phyloP scores from a whole-genome alignment of 257 asterid species.

The Buddleja alternifolia region DNA sequence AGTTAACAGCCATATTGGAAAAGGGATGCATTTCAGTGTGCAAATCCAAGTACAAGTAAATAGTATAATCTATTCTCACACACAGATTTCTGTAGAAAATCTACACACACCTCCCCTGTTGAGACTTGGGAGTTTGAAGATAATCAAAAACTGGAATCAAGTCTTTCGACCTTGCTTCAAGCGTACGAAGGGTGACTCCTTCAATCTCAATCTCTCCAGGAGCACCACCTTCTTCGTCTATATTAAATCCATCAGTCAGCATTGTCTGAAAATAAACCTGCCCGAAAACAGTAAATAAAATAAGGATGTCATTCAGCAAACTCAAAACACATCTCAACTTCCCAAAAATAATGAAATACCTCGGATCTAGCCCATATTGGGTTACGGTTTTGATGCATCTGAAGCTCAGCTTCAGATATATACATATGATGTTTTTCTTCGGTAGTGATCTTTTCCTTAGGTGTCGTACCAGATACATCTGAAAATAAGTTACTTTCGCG shows the following conservation, averaged over 20 bases:
- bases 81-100: background rate
- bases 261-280: conserved; percentile 75
- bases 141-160: conserved; percentile 75
- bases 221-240: conserved; percentile 39
- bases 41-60: background rate
- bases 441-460: conserved; percentile 29
- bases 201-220: conserved; percentile 87
- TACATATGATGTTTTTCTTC: conserved; percentile 72
- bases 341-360: conserved; percentile 44
- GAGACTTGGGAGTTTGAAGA: conserved; percentile 63
- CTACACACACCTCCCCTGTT: conserved; percentile 59
- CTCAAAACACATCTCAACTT: conserved; percentile 21
- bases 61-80: background rate
- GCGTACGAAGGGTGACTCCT: conserved; percentile 51
- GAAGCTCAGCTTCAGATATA: conserved; percentile 87
- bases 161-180: conserved; percentile 79
- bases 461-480: conserved; percentile 25
- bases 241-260: conserved; percentile 40
- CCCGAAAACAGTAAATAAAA: conserved; percentile 28
- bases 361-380: conserved; percentile 76
- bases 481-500: conserved; percentile 37
- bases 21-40: background rate
- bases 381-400: conserved; percentile 67
- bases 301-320: conserved; percentile 23
- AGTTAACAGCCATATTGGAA: background rate